phyloP scores from a whole-genome alignment of 331 rosid genomes.

The Erythrophleum ivorense region DNA sequence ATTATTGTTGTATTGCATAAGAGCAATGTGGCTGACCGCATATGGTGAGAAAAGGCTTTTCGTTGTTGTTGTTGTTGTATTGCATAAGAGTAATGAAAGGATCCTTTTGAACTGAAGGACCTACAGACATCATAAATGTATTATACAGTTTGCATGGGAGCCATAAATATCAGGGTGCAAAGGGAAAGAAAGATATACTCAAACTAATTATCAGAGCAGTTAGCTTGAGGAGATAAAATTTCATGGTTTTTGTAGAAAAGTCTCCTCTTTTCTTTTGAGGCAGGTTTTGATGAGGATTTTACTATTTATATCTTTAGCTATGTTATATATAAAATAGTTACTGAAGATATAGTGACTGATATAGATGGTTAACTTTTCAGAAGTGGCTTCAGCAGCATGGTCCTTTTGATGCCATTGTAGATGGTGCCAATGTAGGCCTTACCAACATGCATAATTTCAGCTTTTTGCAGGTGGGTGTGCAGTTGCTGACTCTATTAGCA shows the following conservation, averaged over 20 bases:
- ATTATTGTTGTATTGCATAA: no score
- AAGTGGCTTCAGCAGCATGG: constrained; percentile 81
- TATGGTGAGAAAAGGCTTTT: no score
- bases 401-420: constrained; percentile 89
- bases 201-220: background rate
- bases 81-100: constrained; percentile 6
- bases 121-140: background rate
- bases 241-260: constrained; percentile 5
- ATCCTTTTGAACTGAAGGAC: background rate
- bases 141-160: background rate
- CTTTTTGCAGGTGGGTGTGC: constrained; percentile 64
- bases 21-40: no score
- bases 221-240: background rate
- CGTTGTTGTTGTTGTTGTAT: background rate
- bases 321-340: constrained; percentile 35
- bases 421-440: constrained; percentile 90
- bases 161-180: background rate
- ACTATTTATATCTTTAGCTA: constrained; percentile 33
- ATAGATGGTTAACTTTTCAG: constrained; percentile 67
- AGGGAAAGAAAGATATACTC: background rate
- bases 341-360: constrained; percentile 50
- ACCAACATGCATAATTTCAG: constrained; percentile 52
- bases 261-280: constrained; percentile 27
- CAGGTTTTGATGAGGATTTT: constrained; percentile 15
- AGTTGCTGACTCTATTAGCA: constrained; percentile 30